Conservation (phyloP, 768 basidiomycete genomes). For the Suillus cothurnatus region DNA sequence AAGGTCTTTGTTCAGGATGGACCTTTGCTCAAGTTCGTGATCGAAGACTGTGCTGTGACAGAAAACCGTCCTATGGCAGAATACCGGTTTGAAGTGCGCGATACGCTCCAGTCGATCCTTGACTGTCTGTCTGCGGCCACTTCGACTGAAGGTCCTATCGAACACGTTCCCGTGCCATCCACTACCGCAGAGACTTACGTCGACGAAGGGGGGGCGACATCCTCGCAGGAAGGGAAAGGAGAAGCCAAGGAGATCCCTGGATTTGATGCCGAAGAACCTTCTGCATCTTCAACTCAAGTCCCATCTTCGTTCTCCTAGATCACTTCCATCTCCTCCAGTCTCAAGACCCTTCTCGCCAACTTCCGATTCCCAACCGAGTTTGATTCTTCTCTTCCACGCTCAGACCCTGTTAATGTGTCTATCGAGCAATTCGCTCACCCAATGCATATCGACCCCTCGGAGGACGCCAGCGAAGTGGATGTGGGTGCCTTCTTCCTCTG, state of each 20-base stretch:
- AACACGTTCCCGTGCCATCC: slow-evolving; percentile 5
- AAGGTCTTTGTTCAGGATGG: background rate
- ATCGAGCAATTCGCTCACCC: slow-evolving; percentile 29
- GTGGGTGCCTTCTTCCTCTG: background rate
- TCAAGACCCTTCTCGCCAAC: slow-evolving; percentile 36
- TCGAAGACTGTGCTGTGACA: background rate
- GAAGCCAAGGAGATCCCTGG: slow-evolving; percentile 34
- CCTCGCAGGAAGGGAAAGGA: slow-evolving; percentile 32
- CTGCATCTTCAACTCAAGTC: slow-evolving; percentile 13
- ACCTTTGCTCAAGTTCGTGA: background rate
- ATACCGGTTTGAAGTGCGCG: slow-evolving; percentile 12
- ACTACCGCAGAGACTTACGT: background rate
- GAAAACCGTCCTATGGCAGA: slow-evolving; percentile 4
- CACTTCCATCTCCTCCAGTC: slow-evolving; percentile 42
- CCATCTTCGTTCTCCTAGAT: slow-evolving; percentile 38
- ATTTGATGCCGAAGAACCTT: slow-evolving; percentile 18
- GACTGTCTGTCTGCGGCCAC: background rate
- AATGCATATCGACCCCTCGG: slow-evolving; percentile 28
- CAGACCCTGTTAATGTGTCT: slow-evolving; percentile 6
- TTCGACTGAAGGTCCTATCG: background rate
- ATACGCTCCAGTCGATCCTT: slow-evolving; percentile 6
- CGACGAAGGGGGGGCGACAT: background rate
- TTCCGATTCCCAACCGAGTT: slow-evolving; percentile 42
- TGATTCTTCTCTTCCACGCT: slow-evolving; percentile 29
- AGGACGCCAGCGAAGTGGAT: slow-evolving; percentile 35